Percentiles rank a stretch among this genome's conserved stretches.
Evolutionary conservation across 2,329 filamentous ascomycete species (phyloP).

Genomic region (Calonectria crousiana): DNA sequence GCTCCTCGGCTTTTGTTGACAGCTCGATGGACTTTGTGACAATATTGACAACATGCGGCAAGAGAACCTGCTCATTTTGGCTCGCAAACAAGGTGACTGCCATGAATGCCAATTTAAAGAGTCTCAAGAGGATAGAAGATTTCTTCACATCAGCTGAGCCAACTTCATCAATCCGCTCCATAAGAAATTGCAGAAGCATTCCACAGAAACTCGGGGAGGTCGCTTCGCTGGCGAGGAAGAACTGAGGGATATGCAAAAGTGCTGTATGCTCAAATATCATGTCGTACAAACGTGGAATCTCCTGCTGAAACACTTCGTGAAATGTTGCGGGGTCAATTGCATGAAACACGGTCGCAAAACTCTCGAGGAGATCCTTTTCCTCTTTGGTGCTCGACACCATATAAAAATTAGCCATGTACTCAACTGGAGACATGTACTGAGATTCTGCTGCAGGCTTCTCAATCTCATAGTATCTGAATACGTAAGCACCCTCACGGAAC

Average conservation of each 20-base stretch:
- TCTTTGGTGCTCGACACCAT: constrained; percentile 95
- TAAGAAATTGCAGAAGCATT: constrained; percentile 97
- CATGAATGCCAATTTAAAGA: constrained; percentile 99
- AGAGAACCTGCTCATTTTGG: constrained; percentile 94
- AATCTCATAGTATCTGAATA: constrained; percentile 96
- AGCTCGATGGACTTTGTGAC: constrained; percentile 97
- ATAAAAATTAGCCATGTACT: constrained; percentile 94
- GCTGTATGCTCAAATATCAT: constrained; percentile 98
- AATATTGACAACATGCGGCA: constrained; percentile 97
- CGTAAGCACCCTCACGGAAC: constrained; percentile 94
- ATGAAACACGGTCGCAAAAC: constrained; percentile 98
- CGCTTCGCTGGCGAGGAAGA: constrained; percentile 97
- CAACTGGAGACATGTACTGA: constrained; percentile 83
- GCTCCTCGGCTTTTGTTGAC: constrained; percentile 94
- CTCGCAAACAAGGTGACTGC: constrained; percentile 94
- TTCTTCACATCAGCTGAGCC: constrained; percentile 92
- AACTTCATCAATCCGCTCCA: constrained; percentile 96
- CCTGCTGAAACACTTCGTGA: constrained; percentile 97
- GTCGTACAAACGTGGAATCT: constrained; percentile 96
- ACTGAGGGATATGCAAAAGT: constrained; percentile 94
- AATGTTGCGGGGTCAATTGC: constrained; percentile 98
- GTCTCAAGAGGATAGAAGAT: constrained; percentile 89
- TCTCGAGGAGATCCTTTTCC: constrained; percentile 97
- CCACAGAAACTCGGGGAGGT: constrained; percentile 98
- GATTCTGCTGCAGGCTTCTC: constrained; percentile 82